A percentile compares a stretch with the other conserved stretches of the same genome.
phyloP scores from a whole-genome alignment of 2,329 filamentous ascomycete species.

The Dactylellina drechsleri region DNA sequence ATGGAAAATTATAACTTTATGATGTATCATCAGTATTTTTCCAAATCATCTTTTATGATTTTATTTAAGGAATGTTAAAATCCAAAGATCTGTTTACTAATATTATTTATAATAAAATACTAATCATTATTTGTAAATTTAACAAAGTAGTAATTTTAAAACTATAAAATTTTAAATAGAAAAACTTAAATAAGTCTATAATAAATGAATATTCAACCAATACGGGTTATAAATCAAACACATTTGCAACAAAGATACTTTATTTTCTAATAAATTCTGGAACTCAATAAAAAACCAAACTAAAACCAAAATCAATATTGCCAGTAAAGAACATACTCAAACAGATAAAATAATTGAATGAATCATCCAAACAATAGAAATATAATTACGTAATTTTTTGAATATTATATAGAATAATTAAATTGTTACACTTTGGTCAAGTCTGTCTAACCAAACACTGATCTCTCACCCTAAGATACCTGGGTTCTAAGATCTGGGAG shows the following conservation, averaged over 20 bases:
- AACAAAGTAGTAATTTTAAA: conserved; percentile 17
- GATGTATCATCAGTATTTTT: not conserved
- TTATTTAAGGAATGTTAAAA: not conserved
- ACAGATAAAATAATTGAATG: not conserved
- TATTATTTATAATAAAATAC: conserved; percentile 11
- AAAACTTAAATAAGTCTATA: conserved; percentile 16
- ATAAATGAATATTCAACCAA: conserved; percentile 9
- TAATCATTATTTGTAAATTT: conserved; percentile 13
- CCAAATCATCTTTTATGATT: not conserved
- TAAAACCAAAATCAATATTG: not conserved
- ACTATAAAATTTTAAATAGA: conserved; percentile 16
- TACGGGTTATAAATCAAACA: conserved; percentile 10
- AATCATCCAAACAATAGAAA: not conserved
- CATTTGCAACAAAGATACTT: conserved; percentile 7
- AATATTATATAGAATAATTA: conserved; percentile 2
- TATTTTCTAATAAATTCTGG: conserved; percentile 3
- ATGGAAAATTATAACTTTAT: not conserved
- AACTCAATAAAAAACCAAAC: conserved; percentile 1
- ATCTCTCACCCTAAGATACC: too few species aligned
- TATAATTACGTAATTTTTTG: conserved; percentile 1
- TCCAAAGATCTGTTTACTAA: not conserved
- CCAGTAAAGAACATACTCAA: not conserved
- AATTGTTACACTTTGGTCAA: too few species aligned
- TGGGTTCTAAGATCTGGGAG: too few species aligned
- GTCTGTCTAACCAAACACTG: too few species aligned